Base-by-base conservation (phyloP, 345 rosid species). In the Hibiscus trionum region DNA sequence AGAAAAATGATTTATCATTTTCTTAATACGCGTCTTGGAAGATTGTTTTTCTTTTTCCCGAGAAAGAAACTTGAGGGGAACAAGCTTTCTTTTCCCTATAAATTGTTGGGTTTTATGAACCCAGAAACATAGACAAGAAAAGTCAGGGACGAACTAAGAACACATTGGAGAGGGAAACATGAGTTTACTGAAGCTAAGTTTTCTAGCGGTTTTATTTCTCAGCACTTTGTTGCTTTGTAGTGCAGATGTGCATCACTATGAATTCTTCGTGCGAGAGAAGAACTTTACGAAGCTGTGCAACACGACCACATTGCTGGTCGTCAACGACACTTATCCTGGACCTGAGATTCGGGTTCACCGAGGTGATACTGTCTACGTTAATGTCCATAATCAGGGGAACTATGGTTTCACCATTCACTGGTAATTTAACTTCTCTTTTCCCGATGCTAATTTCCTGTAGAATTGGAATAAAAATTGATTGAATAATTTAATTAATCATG, bases 291-390 rank as follows among this genome's bases (percentile, higher is more conserved):
- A 79, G 68, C 68, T 84, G 5, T 82, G 87, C 73, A 29, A 59
- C 52, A 84, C 80, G 14, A 80, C 72, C 9, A 80, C 65, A 5
- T 29, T 84, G 37, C 49, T 86, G 72, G 80, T 84, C 9, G 89
- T 86, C 52, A 86, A 86, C 49, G 82, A 73, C 19, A 66, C 76
- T 15, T 82, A 75, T 61, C 89, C 89, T 2, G 89, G 87, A 3
- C 89, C 87, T 5, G 72, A 74, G 15, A 73, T 86, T 24, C 78
- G 70, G 5, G 88, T 79, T 50, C 72, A 55, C 16, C 79, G 69
- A 71, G 87, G 84, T 6, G 88, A 88, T 50, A 82, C 69, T 2
- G 68, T 83, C 52, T 72, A 50, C 29, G 84, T 88, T 21, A 84
- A 73, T 12, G 88, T 88, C 70, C 70, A 81, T 71, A 88, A 86